Evolutionary conservation across 2,329 filamentous ascomycete genomes (phyloP).

Genomic region (Penicillium sp.): DNA sequence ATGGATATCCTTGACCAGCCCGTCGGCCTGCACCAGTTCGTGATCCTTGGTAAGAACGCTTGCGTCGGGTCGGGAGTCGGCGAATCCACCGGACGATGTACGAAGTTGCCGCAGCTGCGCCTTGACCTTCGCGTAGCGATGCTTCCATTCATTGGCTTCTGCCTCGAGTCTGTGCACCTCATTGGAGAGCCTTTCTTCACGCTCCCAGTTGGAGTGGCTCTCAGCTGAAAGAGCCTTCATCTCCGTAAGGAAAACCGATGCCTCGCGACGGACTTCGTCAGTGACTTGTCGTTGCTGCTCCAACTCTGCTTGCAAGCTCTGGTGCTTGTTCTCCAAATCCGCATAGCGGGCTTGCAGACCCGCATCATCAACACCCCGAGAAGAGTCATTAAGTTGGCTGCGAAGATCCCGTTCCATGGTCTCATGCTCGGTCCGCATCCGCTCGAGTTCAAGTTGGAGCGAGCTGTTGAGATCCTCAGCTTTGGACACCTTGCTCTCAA

Average conservation of each 20-base stretch:
- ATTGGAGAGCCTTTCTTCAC: constrained; percentile 71
- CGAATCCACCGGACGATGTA: constrained; percentile 72
- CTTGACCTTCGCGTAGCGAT: constrained; percentile 81
- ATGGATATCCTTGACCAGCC: constrained; percentile 83
- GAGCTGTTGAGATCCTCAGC: constrained; percentile 75
- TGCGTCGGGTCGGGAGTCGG: constrained; percentile 43
- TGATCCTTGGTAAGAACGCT: constrained; percentile 61
- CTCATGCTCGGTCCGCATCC: constrained; percentile 65
- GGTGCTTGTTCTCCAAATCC: constrained; percentile 59
- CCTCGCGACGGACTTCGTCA: constrained; percentile 80
- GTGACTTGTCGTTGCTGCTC: constrained; percentile 75
- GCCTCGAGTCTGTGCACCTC: constrained; percentile 73
- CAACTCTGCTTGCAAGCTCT: constrained; percentile 62
- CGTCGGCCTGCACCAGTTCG: constrained; percentile 67
- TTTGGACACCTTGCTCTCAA: constrained; percentile 71
- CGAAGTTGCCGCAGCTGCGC: constrained; percentile 79
- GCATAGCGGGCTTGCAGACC: constrained; percentile 60
- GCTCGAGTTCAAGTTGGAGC: constrained; percentile 73
- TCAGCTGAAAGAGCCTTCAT: constrained; percentile 84
- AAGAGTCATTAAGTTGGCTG: constrained; percentile 54
- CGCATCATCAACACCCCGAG: constrained; percentile 41
- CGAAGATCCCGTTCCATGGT: constrained; percentile 60
- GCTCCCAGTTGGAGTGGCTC: constrained; percentile 72
- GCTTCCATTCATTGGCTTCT: constrained; percentile 86
- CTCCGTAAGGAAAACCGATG: constrained; percentile 76